Evolutionary conservation across 1,139 yeast species (phyloP).

Genomic region (Pneumocystis canis): DNA sequence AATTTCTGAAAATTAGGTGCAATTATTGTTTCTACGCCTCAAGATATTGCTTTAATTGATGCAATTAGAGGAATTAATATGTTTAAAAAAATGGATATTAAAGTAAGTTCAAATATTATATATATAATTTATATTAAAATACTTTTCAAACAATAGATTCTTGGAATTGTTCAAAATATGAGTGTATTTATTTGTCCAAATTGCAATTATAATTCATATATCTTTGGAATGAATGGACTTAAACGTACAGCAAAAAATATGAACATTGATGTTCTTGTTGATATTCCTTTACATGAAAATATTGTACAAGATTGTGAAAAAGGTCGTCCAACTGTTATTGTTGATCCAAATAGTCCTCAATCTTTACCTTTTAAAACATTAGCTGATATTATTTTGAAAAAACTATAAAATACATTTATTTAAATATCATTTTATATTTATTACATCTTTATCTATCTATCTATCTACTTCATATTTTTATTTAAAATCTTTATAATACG

Average conservation of each 20-base stretch:
- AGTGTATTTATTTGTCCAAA: slow-evolving; percentile 62
- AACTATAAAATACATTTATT: slow-evolving; percentile 1
- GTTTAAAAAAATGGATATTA: slow-evolving; percentile 63
- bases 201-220: slow-evolving; percentile 57
- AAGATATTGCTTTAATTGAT: slow-evolving; percentile 69
- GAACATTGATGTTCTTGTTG: slow-evolving; percentile 42
- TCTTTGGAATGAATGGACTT: slow-evolving; percentile 62
- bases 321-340: slow-evolving; percentile 50
- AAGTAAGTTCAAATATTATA: slow-evolving; percentile 26
- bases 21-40: slow-evolving; percentile 72
- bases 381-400: slow-evolving; percentile 21
- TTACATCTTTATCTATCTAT: neutral
- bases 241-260: slow-evolving; percentile 39
- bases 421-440: neutral
- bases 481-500: too few species aligned
- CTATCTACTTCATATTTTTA: neutral
- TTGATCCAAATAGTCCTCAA: slow-evolving; percentile 27
- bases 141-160: slow-evolving; percentile 18
- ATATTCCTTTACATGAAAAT: slow-evolving; percentile 51
- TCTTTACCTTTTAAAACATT: slow-evolving; percentile 13
- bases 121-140: neutral
- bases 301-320: slow-evolving; percentile 48
- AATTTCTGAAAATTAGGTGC: slow-evolving; percentile 28
- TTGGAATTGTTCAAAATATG: slow-evolving; percentile 74
- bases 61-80: slow-evolving; percentile 69